These are phyloP conservation scores for Taiwanofungus camphoratus DNA, from an alignment of 1,284 basidiomycete species.

Conservation along the genomic window DNA sequence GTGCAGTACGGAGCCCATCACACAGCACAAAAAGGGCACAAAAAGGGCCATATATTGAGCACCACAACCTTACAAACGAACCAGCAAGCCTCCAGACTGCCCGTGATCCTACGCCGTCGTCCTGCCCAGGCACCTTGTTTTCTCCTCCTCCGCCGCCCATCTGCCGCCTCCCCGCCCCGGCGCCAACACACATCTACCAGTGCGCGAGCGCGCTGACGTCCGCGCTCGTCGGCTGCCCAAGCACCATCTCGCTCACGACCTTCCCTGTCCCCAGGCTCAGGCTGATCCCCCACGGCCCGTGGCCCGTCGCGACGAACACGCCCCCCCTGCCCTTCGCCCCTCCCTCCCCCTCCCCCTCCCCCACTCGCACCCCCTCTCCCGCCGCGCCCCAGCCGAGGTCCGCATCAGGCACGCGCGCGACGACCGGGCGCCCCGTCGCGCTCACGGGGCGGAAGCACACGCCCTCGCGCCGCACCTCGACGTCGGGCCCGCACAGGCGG, in stretches of 20 bases:
- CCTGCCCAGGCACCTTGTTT: neutral
- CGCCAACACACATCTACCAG: constrained; percentile 20
- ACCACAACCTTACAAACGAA: no score
- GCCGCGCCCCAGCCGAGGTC: constrained; percentile 23
- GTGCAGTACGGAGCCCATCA: no score
- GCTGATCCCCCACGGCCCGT: constrained; percentile 35
- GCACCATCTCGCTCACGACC: constrained; percentile 30
- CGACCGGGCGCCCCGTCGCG: constrained; percentile 26
- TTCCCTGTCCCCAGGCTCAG: constrained; percentile 31
- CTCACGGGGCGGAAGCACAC: constrained; percentile 33
- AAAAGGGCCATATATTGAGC: no score
- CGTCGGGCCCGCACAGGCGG: constrained; percentile 22
- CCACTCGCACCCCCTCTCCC: constrained; percentile 20
- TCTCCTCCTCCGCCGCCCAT: neutral
- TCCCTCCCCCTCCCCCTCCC: constrained; percentile 23
- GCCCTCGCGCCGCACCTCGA: constrained; percentile 21
- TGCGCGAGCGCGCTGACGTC: constrained; percentile 25
- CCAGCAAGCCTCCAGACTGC: no score
- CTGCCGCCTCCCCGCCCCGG: neutral
- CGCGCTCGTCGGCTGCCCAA: constrained; percentile 27
- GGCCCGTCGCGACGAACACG: constrained; percentile 30
- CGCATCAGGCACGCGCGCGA: constrained; percentile 25
- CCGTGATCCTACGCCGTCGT: constrained; percentile 10
- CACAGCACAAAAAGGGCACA: no score
- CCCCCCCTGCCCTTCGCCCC: constrained; percentile 20